Evolutionary conservation across 768 basidiomycete genomes (phyloP), one percentile per base, ranked within the genome.

Genomic region (Lactifluus echinatus): DNA sequence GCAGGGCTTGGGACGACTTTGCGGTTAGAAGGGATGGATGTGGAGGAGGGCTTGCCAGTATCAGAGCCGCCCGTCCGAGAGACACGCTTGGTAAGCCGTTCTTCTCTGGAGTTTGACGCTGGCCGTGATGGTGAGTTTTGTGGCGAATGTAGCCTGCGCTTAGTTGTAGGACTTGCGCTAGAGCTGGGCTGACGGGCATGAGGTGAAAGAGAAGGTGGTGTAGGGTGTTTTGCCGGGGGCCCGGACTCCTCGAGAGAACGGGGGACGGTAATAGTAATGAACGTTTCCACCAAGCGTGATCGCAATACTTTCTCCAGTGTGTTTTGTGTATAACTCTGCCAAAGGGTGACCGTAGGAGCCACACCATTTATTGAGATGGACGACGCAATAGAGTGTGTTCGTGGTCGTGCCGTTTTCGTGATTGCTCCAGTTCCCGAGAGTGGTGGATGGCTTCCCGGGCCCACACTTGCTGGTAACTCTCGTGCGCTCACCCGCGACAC

Each of bases 251-350:
- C 15, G 44, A n/a, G 17, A 8, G 57, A 24, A 15, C 36, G 33
- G 29, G 60, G 36, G 52, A 83, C 70, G 31, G 74, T 73, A 42
- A 90, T 68, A 14, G 81, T 77, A 53, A 91, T 70, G 64, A 89
- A 88, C 0, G 89, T 88, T 69, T 90, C 87, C 23, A 91, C 83
- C 29, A 92, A 73, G 47, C 89, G 81, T 33, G 88, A 84, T 53
- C 74, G 72, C 11, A 92, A 76, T 14, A 89, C 78, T 63, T 76
- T 84, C 72, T 91, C 87, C 44, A 91, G 72, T 8, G 75, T 78
- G 28, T 71, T 70, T 66, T 91, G 89, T 4, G 87, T 86, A 58
- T 85, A 77, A 63, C 83, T 82, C 15, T 75, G 75, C 53, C 79
- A 71, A 53, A 44, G 28, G 19, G 62, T 36, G 66, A 67, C 49